Base-by-base conservation (phyloP, 331 rosid genomes). In the Prunus yedoensis region DNA sequence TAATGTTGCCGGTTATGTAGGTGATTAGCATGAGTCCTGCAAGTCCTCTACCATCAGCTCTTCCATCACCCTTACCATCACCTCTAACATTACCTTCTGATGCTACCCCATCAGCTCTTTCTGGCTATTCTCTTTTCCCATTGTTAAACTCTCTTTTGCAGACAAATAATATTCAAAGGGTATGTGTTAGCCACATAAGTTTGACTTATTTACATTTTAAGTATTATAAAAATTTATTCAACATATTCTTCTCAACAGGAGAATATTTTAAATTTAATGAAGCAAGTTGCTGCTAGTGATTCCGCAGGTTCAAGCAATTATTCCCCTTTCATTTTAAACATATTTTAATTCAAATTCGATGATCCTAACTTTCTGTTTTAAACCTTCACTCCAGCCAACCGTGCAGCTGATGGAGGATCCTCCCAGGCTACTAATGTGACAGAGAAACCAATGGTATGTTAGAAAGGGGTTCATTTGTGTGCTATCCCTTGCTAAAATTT, bases 91-190 rank as follows among this genome's bases (percentile, higher is more conserved):
- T 89, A 59, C 72, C 95, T 70, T 64, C 83, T 66, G 85, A 89
- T 64, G 81, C 88, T 57, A 5, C 83, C 10, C 21, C 94, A 76
- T 72, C 90, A 71, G 79, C 75, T 76, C 45, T 70, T 77, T 73
- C 81, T 74, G 85, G 89, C 70, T 58, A 68, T 73, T 86, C 89
- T 74, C 60, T 79, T 78, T 85, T 74, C 71, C 86, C 91, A 14
- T 57, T 76, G 81, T 63, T 94, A 90, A 79, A 81, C 56, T 45
- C 87, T 79, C 70, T 89, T 80, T 82, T 94, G 85, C 97, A 83
- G 85, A 23, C 90, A 75, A 94, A 94, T 84, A 88, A 90, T 80
- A 71, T 62, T 70, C 93, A 92, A 81, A 87, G 96, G 97, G 99
- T 94, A 92, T 73, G 93, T 43, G 16, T 60, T 76, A 45, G 28